Conservation (phyloP, 352 stramenopile genomes). For the Phytophthora pini region DNA sequence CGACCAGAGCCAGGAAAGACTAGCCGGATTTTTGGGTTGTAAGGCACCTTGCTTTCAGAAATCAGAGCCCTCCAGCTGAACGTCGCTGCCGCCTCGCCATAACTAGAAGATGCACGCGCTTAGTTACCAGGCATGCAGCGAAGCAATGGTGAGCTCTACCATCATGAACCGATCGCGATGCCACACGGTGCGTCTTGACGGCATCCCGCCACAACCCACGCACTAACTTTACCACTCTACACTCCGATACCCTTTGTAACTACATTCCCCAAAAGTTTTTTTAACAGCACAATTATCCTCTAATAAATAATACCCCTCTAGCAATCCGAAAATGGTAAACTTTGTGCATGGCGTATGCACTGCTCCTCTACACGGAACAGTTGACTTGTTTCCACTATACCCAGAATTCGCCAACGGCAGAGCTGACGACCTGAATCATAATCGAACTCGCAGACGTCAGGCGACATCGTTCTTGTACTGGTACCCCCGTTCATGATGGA, state of each 20-base stretch:
- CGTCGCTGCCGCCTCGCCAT: not conserved
- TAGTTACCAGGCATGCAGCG: not conserved
- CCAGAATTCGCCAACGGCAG: constrained; percentile 15
- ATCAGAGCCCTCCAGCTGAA: constrained; percentile 1
- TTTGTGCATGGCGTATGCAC: constrained; percentile 9
- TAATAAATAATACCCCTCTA: not conserved
- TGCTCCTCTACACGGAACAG: constrained; percentile 7
- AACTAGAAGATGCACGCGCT: not conserved
- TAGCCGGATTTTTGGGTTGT: constrained; percentile 31
- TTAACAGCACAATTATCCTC: not conserved
- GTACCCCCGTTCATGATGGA: constrained; percentile 28
- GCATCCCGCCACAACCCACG: not conserved
- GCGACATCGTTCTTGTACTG: not conserved
- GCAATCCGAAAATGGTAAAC: not conserved
- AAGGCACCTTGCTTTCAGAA: constrained; percentile 8
- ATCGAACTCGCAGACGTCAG: constrained; percentile 29
- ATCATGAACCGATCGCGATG: constrained; percentile 12
- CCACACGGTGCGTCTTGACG: constrained; percentile 25
- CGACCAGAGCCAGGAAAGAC: constrained; percentile 1
- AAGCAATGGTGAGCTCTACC: constrained; percentile 3
- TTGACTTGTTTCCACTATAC: constrained; percentile 19
- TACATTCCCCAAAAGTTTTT: not conserved
- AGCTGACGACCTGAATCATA: constrained; percentile 25
- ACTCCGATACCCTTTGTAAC: not conserved
- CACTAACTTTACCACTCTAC: constrained; percentile 2